These are phyloP conservation scores for Didymella arachidicola DNA, from an alignment of 2,329 filamentous ascomycete species.

Conservation along the genomic window DNA sequence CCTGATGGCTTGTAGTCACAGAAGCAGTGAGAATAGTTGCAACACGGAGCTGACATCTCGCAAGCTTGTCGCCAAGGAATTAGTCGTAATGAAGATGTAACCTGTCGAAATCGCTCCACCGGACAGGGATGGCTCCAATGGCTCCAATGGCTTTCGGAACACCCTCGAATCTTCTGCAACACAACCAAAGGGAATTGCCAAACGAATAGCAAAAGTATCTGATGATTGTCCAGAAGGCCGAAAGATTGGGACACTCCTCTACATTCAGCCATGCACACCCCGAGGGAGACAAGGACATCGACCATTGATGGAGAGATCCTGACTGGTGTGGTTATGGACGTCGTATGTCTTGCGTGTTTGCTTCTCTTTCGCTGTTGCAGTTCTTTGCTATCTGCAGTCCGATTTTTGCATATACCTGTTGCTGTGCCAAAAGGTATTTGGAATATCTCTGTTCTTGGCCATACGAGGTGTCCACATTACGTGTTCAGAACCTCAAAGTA, in stretches of 20 bases:
- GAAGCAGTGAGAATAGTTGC: not conserved
- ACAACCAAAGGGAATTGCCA: not conserved
- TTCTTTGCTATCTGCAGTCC: not conserved
- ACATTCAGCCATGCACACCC: not conserved
- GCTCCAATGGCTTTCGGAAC: not conserved
- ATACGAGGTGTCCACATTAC: not conserved
- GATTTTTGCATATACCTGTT: not conserved
- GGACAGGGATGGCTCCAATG: not conserved
- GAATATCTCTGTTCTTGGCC: not conserved
- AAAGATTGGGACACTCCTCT: not conserved
- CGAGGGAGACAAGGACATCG: not conserved
- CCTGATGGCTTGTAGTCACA: not conserved
- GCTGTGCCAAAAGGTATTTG: slow-evolving; percentile 1
- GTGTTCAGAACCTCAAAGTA: not conserved
- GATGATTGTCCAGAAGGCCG: not conserved
- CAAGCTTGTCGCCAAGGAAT: not conserved
- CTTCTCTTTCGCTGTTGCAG: not conserved
- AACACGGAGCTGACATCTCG: not conserved
- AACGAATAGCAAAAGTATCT: not conserved
- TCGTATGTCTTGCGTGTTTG: not conserved
- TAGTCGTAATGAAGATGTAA: not conserved
- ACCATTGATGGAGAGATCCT: not conserved
- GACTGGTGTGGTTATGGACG: not conserved
- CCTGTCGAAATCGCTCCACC: not conserved
- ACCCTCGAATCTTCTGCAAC: not conserved